Evolutionary conservation across 1,284 basidiomycete genomes (phyloP), one percentile per base, ranked within the genome.

Genomic region (Malassezia vespertilionis): DNA sequence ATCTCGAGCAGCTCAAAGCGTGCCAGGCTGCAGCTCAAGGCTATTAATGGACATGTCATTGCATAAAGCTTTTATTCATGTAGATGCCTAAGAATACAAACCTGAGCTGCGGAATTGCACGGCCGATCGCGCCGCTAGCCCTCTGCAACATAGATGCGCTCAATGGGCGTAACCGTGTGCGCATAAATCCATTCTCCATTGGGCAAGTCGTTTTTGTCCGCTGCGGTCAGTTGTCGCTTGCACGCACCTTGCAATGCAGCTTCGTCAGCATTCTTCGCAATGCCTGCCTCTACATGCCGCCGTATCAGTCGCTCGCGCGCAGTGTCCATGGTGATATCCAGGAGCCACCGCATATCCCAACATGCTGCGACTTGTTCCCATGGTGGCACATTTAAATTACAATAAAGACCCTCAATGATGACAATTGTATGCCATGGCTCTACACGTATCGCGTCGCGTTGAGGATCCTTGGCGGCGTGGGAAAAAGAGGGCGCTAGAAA

Each of bases 341-440:
- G 73, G 72, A 82, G 82, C 77, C 86, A 83, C 12, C 84, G 75
- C 62, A 86, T 80, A 63, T 95, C 84, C 49, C 90, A 75, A 54
- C 79, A 63, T 20, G 73, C 69, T 0, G 81, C 80, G 1, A 81
- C 83, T 14, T 78, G 75, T 1, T 65, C 66, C 90, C 90, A 95
- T 0, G 82, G 82, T 0, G 77, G 74, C 15, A 79, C 73, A 27
- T 80, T 76, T 17, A 88, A 76, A 51, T 86, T 79, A 5, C 80
- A 78, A 70, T 91, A 89, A 8, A 91, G 73, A 0, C 88, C 86
- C 71, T 91, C 86, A 50, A 90, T 78, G 47, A 90, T 69, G 43
- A 91, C 76, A 42, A 91, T 77, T 4, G 82, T 78, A 60, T 89
- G 81, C 24, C 73, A 54, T 0, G 82, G 78, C 21, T 73, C 61